Evolutionary conservation across 2,329 filamentous ascomycete species (phyloP), one percentile per base, ranked within the genome.

Genomic region (Monosporascus cannonballus): DNA sequence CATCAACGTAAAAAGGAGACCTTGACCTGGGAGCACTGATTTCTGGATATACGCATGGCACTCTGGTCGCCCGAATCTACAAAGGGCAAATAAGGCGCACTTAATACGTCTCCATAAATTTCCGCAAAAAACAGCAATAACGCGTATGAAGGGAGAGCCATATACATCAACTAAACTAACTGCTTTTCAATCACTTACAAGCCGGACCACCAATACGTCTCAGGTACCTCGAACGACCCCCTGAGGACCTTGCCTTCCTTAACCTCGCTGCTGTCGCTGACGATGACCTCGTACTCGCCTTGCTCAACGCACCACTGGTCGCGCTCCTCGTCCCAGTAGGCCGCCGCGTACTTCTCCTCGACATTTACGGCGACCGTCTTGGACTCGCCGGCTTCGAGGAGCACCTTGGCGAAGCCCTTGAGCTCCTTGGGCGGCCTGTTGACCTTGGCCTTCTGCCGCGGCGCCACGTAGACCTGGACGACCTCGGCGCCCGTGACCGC

Each of bases 291-390:
- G 64, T 89, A 90, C 47, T 73, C 72, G 30, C 86, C 87, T 64
- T 77, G 76, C 70, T 89, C 85, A 1, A 78, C 79, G 20, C 80
- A 77, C 86, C 86, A 91, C 61, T 81, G 73, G 51, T 79, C 74
- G 14, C 80, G 73, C 56, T 80, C 77, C 71, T 90, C 87, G 59
- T 89, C 85, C 76, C 84, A 90, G 70, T 85, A 90, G 51, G 81
- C 81, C 0, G 82, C 79, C 0, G 81, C 83, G 51, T 87, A 84
- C 69, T 87, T 89, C 62, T 79, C 79, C 55, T 79, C 64, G 48
- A 84, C 69, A 4, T 72, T 69, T 7, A 91, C 73, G n/a, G 75
- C 71, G 2, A 84, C 80, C 6, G 60, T 72, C 70, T 80, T 77
- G 45, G 71, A 76, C 69, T 86, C 76, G 0, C 85, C 86, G 0